These are phyloP conservation scores for Penicillium sp. DNA, from an alignment of 2,329 filamentous ascomycete species.

Conservation along the genomic window DNA sequence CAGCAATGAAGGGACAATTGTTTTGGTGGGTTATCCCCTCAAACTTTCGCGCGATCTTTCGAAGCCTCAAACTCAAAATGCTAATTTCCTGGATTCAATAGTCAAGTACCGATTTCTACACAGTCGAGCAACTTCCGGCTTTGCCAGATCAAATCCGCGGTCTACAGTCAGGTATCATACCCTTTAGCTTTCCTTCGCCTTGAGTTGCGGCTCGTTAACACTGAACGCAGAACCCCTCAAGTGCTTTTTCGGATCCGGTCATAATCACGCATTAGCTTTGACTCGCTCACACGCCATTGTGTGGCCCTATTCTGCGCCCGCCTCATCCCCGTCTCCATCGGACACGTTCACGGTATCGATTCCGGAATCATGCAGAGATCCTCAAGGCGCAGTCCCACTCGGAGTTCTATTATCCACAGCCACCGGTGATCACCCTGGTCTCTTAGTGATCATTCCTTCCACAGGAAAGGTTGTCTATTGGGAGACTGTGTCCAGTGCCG, in stretches of 20 bases:
- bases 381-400: slow-evolving; percentile 72
- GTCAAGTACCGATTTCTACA: slow-evolving; percentile 83
- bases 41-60: slow-evolving; percentile 7
- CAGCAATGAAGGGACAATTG: slow-evolving; percentile 34
- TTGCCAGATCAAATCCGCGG: slow-evolving; percentile 74
- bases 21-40: slow-evolving; percentile 33
- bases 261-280: slow-evolving; percentile 74
- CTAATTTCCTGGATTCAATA: slow-evolving; percentile 37
- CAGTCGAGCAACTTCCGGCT: slow-evolving; percentile 78
- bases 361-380: slow-evolving; percentile 66
- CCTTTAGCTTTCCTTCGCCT: background rate
- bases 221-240: slow-evolving; percentile 58
- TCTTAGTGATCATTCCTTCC: slow-evolving; percentile 80
- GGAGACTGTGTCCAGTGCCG: slow-evolving; percentile 89
- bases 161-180: slow-evolving; percentile 60
- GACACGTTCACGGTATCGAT: slow-evolving; percentile 79
- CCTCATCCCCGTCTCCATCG: slow-evolving; percentile 30
- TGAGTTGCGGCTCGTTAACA: slow-evolving; percentile 20
- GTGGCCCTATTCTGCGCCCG: slow-evolving; percentile 72
- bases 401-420: slow-evolving; percentile 79
- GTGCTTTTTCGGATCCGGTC: slow-evolving; percentile 63
- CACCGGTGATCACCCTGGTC: slow-evolving; percentile 75
- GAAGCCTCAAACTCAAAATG: background rate
- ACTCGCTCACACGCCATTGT: slow-evolving; percentile 80
- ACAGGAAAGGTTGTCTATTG: slow-evolving; percentile 88